Conservation (phyloP, 2,329 filamentous ascomycete species). For the Epichloe baconii region DNA sequence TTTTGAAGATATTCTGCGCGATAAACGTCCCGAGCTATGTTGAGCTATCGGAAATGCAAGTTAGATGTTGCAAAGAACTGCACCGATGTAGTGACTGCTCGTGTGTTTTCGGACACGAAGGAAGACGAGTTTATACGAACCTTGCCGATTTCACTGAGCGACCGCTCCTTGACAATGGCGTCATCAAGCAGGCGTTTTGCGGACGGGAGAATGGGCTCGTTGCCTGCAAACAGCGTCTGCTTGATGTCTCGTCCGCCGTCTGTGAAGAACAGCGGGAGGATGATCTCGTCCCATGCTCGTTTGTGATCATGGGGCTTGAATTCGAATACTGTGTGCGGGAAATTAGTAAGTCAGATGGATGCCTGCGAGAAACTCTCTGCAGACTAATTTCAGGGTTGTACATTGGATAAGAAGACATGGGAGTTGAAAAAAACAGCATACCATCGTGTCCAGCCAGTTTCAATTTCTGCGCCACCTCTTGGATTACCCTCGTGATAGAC, state of each 20-base stretch:
- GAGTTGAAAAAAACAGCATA: conserved; percentile 13
- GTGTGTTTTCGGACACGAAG: too few relatives aligned
- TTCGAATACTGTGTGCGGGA: neutral
- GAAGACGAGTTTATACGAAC: conserved; percentile 10
- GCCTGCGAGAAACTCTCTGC: too few relatives aligned
- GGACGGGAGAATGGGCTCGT: conserved; percentile 45
- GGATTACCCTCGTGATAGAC: conserved; percentile 42
- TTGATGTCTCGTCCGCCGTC: conserved; percentile 45
- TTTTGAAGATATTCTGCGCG: conserved; percentile 22
- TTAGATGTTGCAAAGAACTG: neutral
- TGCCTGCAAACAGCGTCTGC: conserved; percentile 34
- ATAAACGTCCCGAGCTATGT: conserved; percentile 25
- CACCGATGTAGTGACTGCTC: too few relatives aligned
- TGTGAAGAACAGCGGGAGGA: conserved; percentile 36
- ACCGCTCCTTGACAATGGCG: conserved; percentile 43
- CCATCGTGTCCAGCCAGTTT: conserved; percentile 34
- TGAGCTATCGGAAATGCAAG: conserved; percentile 13
- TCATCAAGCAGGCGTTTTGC: conserved; percentile 22
- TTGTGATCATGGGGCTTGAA: conserved; percentile 7
- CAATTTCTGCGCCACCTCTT: conserved; percentile 37
- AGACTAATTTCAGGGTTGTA: too few relatives aligned
- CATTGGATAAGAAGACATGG: too few relatives aligned
- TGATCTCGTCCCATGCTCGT: conserved; percentile 21
- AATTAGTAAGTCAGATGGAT: neutral
- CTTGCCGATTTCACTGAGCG: conserved; percentile 27